Conservation (phyloP, 2,329 filamentous ascomycete species). For the Ilyonectria destructans region DNA sequence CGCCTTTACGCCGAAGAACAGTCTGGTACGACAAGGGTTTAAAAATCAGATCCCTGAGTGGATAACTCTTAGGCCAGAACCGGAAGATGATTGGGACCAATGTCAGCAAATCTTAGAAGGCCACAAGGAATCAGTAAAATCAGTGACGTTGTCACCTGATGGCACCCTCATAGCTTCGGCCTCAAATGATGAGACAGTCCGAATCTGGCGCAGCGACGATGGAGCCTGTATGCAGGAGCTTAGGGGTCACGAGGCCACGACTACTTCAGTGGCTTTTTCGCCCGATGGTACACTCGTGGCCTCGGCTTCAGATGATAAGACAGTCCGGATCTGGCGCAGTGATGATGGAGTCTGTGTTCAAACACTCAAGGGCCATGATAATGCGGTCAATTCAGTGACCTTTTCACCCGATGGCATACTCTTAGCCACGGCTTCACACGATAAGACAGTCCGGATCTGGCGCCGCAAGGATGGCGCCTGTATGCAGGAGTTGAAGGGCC, state of each 20-base stretch:
- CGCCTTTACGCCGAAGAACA: no score
- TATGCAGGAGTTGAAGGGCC: conserved; percentile 6
- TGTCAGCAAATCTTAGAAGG: conserved; percentile 3
- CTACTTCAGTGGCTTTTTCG: no score
- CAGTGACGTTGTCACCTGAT: conserved; percentile 12
- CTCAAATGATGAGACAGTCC: neutral
- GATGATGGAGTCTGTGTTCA: neutral
- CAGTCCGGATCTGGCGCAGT: neutral
- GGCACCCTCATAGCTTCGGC: conserved; percentile 1
- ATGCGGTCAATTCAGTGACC: neutral
- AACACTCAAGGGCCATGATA: conserved; percentile 1
- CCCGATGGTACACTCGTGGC: no score
- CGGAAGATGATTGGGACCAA: conserved; percentile 7
- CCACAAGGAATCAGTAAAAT: neutral
- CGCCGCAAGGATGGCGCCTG: neutral
- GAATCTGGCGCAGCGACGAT: neutral
- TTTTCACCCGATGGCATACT: conserved; percentile 5
- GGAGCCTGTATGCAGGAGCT: neutral
- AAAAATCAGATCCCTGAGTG: no score
- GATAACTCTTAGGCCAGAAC: neutral
- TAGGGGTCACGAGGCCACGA: conserved; percentile 17
- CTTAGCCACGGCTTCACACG: neutral
- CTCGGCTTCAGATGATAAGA: neutral
- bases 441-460: conserved; percentile 13
- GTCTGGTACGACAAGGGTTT: no score